Conservation (phyloP, 306 rosid species). For the Cucumis cinereus region DNA sequence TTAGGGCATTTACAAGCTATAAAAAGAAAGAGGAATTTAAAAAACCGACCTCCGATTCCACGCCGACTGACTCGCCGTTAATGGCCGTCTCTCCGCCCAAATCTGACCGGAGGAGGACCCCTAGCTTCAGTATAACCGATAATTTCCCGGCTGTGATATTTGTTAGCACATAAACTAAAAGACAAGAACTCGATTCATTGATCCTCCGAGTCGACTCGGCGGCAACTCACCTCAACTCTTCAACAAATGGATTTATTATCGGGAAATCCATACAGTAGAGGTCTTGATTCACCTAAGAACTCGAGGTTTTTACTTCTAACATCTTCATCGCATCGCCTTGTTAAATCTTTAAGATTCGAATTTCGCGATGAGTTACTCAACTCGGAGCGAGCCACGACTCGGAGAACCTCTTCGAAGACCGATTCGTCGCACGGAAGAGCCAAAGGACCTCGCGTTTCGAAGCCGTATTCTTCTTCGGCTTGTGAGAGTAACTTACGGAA, state of each 20-base stretch:
- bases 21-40: neutral
- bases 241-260: constrained; percentile 27
- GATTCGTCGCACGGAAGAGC: constrained; percentile 76
- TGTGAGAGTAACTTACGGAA: constrained; percentile 49
- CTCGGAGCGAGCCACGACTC: constrained; percentile 36
- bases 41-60: neutral
- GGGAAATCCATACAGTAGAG: constrained; percentile 35
- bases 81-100: constrained; percentile 5
- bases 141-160: neutral
- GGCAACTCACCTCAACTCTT: neutral
- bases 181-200: neutral
- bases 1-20: neutral
- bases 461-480: constrained; percentile 90
- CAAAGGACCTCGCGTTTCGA: constrained; percentile 60
- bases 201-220: neutral
- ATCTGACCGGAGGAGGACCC: neutral
- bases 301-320: constrained; percentile 18
- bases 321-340: constrained; percentile 54
- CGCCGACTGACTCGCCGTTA: neutral
- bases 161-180: neutral
- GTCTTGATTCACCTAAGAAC: constrained; percentile 43
- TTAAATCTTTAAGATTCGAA: constrained; percentile 21
- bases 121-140: neutral
- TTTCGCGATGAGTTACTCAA: constrained; percentile 19
- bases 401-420: constrained; percentile 51